Evolutionary conservation across 2,329 filamentous ascomycete genomes (phyloP).

Genomic region (Colletotrichum horii): DNA sequence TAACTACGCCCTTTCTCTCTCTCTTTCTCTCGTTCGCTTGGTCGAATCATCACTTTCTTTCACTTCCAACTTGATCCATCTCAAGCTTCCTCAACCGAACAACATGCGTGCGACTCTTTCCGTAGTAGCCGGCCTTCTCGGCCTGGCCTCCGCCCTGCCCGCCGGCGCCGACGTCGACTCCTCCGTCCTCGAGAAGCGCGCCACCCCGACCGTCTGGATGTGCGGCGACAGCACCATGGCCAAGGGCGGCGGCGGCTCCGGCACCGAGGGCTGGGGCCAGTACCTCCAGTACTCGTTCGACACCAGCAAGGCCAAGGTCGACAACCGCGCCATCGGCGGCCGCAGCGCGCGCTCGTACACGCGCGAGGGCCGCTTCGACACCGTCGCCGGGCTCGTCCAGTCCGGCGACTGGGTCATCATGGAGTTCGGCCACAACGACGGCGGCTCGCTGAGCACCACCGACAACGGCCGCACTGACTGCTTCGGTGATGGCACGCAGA

Average conservation of each 20-base stretch:
- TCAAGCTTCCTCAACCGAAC: background rate
- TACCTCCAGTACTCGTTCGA: constrained; percentile 57
- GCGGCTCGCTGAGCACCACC: constrained; percentile 55
- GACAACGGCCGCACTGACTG: constrained; percentile 71
- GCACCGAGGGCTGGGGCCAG: constrained; percentile 65
- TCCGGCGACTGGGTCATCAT: constrained; percentile 71
- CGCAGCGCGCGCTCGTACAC: constrained; percentile 71
- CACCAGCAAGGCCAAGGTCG: constrained; percentile 42
- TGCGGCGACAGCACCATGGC: constrained; percentile 70
- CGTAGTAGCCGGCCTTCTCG: constrained; percentile 1
- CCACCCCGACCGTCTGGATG: constrained; percentile 51
- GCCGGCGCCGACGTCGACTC: constrained; percentile 15
- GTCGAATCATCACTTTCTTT: background rate
- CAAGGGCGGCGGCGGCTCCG: constrained; percentile 45
- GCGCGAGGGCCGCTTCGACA: constrained; percentile 67
- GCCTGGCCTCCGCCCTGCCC: constrained; percentile 20
- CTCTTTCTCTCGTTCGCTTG: background rate
- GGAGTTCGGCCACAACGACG: constrained; percentile 77
- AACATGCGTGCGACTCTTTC: constrained; percentile 11
- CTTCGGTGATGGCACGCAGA: constrained; percentile 55
- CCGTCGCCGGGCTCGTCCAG: constrained; percentile 57
- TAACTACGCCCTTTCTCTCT: background rate
- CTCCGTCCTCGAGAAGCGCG: constrained; percentile 9
- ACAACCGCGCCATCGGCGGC: constrained; percentile 69
- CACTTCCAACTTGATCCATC: background rate